Conservation (phyloP, 2,329 filamentous ascomycete genomes). For the Neonectria faginata region DNA sequence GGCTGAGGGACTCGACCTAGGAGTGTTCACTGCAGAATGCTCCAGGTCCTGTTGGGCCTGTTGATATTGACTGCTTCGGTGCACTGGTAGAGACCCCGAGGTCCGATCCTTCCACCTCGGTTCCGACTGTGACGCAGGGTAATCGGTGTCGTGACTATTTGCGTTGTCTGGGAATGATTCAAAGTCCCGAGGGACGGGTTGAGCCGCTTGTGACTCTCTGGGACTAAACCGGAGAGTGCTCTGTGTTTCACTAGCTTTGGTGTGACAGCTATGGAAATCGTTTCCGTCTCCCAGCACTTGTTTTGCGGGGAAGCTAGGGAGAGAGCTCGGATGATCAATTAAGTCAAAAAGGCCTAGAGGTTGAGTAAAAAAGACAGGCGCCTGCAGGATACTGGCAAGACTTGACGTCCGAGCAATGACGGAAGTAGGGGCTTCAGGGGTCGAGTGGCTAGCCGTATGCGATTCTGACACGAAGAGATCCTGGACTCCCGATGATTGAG, state of each 20-base stretch:
- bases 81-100: background rate
- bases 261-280: background rate
- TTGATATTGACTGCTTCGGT: background rate
- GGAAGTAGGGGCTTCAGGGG: background rate
- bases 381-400: background rate
- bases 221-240: background rate
- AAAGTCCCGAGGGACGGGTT: slow-evolving; percentile 38
- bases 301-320: background rate
- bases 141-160: slow-evolving; percentile 29
- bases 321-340: slow-evolving; percentile 14
- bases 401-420: background rate
- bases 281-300: background rate
- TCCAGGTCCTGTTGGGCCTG: background rate
- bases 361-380: slow-evolving; percentile 37
- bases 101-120: background rate
- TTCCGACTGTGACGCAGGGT: slow-evolving; percentile 10
- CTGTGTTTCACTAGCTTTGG: background rate
- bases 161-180: slow-evolving; percentile 27
- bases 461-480: slow-evolving; percentile 15
- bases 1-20: background rate
- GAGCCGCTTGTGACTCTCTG: slow-evolving; percentile 46
- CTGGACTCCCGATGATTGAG: slow-evolving; percentile 6
- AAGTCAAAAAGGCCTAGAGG: slow-evolving; percentile 28
- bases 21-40: background rate
- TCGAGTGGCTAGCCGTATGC: background rate